phyloP scores from a whole-genome alignment of 2,329 filamentous ascomycete genomes.

The Sarocladium strictum region DNA sequence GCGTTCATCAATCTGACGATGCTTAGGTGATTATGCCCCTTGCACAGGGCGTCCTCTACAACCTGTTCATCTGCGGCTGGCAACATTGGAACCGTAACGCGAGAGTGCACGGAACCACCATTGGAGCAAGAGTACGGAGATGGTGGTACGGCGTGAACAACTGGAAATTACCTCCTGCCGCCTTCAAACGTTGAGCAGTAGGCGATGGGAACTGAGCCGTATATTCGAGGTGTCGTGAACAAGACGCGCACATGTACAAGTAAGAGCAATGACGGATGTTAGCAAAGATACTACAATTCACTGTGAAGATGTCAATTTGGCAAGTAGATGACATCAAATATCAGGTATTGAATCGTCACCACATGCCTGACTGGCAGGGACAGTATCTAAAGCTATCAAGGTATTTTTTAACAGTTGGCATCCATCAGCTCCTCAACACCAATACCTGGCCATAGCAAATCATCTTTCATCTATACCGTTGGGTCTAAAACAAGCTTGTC shows the following conservation, averaged over 20 bases:
- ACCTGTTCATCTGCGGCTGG: slow-evolving; percentile 80
- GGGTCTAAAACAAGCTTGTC: not conserved
- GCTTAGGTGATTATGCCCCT: slow-evolving; percentile 75
- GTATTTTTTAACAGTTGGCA: not conserved
- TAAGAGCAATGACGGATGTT: no score
- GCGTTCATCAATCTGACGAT: slow-evolving; percentile 6
- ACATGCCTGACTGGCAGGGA: not conserved
- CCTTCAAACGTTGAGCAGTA: slow-evolving; percentile 2
- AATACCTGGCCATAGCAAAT: not conserved
- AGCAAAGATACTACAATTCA: no score
- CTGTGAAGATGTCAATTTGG: no score
- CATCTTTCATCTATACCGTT: not conserved
- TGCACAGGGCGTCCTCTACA: slow-evolving; percentile 84
- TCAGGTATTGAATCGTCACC: not conserved
- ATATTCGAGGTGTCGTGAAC: not conserved
- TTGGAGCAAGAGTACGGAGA: slow-evolving; percentile 71
- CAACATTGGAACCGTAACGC: slow-evolving; percentile 80
- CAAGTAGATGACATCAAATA: no score
- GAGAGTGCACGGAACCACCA: slow-evolving; percentile 66
- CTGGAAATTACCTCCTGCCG: slow-evolving; percentile 60
- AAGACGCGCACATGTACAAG: not conserved
- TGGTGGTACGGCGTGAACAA: slow-evolving; percentile 98
- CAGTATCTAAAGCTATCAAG: not conserved
- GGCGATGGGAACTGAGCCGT: not conserved
- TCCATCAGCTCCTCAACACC: not conserved